Conservation (phyloP, 495 filamentous ascomycete genomes). For the Friedmanniomyces endolithicus region DNA sequence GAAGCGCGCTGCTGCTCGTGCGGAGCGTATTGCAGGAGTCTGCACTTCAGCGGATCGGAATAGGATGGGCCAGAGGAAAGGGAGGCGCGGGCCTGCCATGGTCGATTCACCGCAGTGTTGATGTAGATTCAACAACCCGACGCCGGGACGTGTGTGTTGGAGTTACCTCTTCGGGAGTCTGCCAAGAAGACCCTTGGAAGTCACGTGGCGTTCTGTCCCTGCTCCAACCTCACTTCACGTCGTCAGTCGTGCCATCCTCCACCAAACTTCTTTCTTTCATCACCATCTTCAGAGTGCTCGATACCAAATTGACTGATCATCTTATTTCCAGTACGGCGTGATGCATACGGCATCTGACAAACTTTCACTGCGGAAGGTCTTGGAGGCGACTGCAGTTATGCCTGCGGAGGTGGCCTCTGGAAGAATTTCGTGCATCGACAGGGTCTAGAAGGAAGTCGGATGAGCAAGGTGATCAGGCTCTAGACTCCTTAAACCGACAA, state of each 20-base stretch:
- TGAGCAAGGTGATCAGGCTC: too few species aligned
- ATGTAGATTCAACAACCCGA: not conserved
- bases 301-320: too few species aligned
- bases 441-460: too few species aligned
- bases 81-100: conserved; percentile 29
- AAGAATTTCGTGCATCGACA: too few species aligned
- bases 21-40: conserved; percentile 9
- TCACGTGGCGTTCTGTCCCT: not conserved
- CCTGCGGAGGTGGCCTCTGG: too few species aligned
- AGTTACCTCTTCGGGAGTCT: not conserved
- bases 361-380: too few species aligned
- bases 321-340: too few species aligned
- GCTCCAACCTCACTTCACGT: not conserved
- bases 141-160: not conserved
- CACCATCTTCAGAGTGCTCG: too few species aligned
- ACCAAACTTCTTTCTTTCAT: too few species aligned
- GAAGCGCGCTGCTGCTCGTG: conserved; percentile 3
- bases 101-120: conserved; percentile 2
- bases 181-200: not conserved
- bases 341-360: not conserved
- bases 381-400: too few species aligned
- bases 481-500: too few species aligned
- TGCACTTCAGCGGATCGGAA: conserved; percentile 16
- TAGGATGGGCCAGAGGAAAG: conserved; percentile 31
- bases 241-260: too few species aligned